These are phyloP conservation scores for Spathaspora girioi DNA, from an alignment of 805 yeast genomes.

Conservation along the genomic window DNA sequence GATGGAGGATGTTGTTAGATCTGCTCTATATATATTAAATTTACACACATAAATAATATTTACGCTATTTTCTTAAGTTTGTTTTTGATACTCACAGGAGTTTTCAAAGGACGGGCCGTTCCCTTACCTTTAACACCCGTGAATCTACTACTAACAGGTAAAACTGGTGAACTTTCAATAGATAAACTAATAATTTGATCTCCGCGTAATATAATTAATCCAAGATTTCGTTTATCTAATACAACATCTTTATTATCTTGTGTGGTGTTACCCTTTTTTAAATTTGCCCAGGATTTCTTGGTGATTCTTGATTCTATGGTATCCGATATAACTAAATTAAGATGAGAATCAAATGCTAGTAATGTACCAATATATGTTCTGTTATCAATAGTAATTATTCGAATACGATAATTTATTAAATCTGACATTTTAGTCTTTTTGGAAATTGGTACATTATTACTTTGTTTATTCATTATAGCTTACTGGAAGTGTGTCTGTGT, in stretches of 20 bases:
- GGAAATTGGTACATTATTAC: constrained; percentile 8
- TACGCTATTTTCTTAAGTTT: constrained; percentile 12
- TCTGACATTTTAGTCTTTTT: constrained; percentile 53
- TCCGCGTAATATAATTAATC: constrained; percentile 82
- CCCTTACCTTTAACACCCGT: constrained; percentile 22
- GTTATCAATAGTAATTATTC: constrained; percentile 73
- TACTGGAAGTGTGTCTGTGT: no score
- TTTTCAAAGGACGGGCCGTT: constrained; percentile 30
- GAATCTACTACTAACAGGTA: constrained; percentile 29
- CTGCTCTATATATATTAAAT: not conserved
- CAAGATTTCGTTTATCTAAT: constrained; percentile 67
- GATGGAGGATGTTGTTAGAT: constrained; percentile 65
- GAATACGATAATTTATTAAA: constrained; percentile 67
- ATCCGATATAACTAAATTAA: constrained; percentile 82
- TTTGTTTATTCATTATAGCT: not conserved
- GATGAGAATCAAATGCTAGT: constrained; percentile 83
- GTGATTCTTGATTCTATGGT: constrained; percentile 81
- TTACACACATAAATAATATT: not conserved
- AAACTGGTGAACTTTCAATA: constrained; percentile 55
- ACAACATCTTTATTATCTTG: not conserved
- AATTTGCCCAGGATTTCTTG: constrained; percentile 46
- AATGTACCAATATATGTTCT: constrained; percentile 76
- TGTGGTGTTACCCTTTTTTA: constrained; percentile 20
- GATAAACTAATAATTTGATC: constrained; percentile 74
- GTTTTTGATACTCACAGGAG: constrained; percentile 25